Percentiles rank a stretch among this genome's conserved stretches.
phyloP scores from a whole-genome alignment of 768 basidiomycete species.

The Chalciporus pseudorubinellus region DNA sequence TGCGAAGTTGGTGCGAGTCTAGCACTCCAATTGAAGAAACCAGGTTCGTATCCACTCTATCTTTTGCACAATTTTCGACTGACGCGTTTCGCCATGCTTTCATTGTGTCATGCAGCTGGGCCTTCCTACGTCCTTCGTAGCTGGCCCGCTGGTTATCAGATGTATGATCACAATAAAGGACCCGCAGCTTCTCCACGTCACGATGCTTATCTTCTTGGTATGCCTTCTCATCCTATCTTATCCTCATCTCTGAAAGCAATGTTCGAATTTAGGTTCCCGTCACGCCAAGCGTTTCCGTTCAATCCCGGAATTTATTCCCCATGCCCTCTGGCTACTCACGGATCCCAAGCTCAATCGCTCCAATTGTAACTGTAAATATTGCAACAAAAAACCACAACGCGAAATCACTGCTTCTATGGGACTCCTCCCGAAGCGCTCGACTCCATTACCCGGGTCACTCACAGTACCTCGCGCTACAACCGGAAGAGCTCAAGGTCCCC shows the following conservation, averaged over 20 bases:
- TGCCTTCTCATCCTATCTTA: constrained; percentile 7
- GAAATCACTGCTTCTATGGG: constrained; percentile 65
- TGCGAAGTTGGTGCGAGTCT: constrained; percentile 38
- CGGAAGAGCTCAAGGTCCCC: constrained; percentile 10
- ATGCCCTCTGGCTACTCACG: constrained; percentile 74
- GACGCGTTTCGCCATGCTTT: constrained; percentile 1
- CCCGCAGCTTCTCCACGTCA: constrained; percentile 51
- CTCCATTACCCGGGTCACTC: constrained; percentile 31
- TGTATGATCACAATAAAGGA: constrained; percentile 79
- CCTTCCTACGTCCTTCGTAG: constrained; percentile 55
- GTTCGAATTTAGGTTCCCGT: constrained; percentile 36
- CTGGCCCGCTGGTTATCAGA: constrained; percentile 67
- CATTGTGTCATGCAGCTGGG: constrained; percentile 36
- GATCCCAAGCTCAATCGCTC: constrained; percentile 46
- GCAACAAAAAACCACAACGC: constrained; percentile 63
- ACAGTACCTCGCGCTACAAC: constrained; percentile 12
- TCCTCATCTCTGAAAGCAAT: neutral
- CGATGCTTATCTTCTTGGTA: constrained; percentile 79
- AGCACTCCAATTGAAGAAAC: constrained; percentile 44
- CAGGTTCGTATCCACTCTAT: constrained; percentile 40
- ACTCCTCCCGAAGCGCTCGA: constrained; percentile 35
- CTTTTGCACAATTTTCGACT: neutral
- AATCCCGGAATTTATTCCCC: constrained; percentile 81
- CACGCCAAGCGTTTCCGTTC: constrained; percentile 64
- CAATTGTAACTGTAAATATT: constrained; percentile 76